Percentiles rank a stretch among this genome's conserved stretches.
Evolutionary conservation across 805 yeast genomes (phyloP).

Genomic region (Saturnispora serradocipensis): DNA sequence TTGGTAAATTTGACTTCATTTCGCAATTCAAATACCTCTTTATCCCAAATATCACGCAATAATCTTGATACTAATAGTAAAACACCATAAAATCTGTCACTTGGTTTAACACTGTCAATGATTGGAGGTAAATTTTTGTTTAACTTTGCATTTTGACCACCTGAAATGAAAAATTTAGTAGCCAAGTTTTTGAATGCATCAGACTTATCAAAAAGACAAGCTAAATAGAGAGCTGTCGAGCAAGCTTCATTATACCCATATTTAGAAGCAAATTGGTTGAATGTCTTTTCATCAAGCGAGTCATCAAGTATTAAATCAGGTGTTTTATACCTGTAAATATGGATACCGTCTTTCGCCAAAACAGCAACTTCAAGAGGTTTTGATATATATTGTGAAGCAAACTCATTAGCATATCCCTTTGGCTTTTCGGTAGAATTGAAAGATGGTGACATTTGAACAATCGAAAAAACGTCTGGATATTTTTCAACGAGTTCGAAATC

Average conservation of each 20-base stretch:
- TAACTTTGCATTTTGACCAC: conserved; percentile 43
- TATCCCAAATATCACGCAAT: conserved; percentile 71
- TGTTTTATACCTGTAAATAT: conserved; percentile 65
- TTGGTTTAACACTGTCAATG: conserved; percentile 71
- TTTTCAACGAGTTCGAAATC: conserved; percentile 68
- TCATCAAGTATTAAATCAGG: conserved; percentile 70
- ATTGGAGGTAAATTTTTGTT: conserved; percentile 30
- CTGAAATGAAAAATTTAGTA: conserved; percentile 41
- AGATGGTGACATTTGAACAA: conserved; percentile 59
- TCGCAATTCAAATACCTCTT: conserved; percentile 46
- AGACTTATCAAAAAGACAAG: conserved; percentile 64
- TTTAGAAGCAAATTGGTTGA: conserved; percentile 60
- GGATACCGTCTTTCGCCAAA: conserved; percentile 70
- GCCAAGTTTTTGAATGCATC: conserved; percentile 39
- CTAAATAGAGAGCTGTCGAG: conserved; percentile 74
- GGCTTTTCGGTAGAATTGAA: conserved; percentile 69
- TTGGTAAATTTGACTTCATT: conserved; percentile 27
- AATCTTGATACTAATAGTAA: conserved; percentile 70
- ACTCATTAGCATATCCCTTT: conserved; percentile 73
- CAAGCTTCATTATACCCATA: conserved; percentile 89
- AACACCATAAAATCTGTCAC: conserved; percentile 87
- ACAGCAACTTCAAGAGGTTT: conserved; percentile 68
- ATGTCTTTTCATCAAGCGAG: conserved; percentile 53
- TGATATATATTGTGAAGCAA: conserved; percentile 75
- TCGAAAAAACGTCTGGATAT: conserved; percentile 51